Percentiles rank a stretch among this genome's conserved stretches.
phyloP scores from a whole-genome alignment of 257 asterid genomes.

The Solanum sparsipilum region DNA sequence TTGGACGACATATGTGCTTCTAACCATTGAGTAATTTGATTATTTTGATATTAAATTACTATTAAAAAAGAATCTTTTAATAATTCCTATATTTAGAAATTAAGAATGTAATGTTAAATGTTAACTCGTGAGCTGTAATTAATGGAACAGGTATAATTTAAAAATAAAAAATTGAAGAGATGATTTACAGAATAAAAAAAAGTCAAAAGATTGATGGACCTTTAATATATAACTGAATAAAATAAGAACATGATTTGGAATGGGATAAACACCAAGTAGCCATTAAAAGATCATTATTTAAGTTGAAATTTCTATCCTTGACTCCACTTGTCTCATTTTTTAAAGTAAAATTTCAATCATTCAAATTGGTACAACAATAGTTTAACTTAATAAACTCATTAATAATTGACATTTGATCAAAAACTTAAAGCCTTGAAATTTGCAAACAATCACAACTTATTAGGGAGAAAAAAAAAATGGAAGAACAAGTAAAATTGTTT shows the following conservation, averaged over 20 bases:
- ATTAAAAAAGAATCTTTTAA: neutral
- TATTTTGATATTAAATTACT: no score
- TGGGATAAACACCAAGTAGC: neutral
- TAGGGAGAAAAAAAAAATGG: neutral
- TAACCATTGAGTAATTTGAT: neutral
- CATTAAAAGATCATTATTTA: neutral
- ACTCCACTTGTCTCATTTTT: neutral
- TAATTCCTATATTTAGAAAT: neutral
- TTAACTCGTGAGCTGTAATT: neutral
- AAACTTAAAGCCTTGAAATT: neutral
- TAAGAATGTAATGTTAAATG: neutral
- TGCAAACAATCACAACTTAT: neutral
- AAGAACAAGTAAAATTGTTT: slow-evolving; percentile 9
- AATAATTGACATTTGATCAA: neutral
- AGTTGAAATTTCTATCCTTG: neutral
- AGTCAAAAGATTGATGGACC: neutral
- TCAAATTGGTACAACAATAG: neutral
- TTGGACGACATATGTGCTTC: neutral
- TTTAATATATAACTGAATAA: neutral
- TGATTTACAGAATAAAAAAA: neutral
- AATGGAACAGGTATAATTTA: neutral
- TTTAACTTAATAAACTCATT: neutral
- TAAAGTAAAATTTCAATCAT: neutral
- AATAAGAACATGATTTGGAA: neutral
- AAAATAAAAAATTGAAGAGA: neutral